These are phyloP conservation scores for Puccinia coronata DNA, from an alignment of 1,284 basidiomycete species.

Conservation along the genomic window DNA sequence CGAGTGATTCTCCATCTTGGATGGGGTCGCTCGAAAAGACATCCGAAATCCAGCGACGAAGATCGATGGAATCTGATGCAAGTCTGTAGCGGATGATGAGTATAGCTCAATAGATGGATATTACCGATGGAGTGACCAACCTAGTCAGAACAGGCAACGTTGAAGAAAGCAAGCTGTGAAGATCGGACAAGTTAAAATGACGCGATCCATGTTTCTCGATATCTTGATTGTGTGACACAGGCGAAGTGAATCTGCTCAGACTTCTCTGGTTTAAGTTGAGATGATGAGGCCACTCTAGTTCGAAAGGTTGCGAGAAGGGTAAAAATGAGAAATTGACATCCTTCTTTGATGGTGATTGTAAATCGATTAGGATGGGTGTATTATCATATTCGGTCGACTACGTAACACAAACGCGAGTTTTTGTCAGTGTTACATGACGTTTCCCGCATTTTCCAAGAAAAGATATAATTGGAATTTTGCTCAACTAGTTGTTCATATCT, in stretches of 20 bases:
- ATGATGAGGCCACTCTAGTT: slow-evolving; percentile 1
- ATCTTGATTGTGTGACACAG: neutral
- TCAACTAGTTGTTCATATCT: neutral
- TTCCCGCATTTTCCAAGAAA: too few species aligned
- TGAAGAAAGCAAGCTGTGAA: neutral
- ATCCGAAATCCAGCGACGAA: neutral
- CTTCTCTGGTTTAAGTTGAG: neutral
- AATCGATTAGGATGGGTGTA: neutral
- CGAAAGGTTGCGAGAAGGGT: neutral
- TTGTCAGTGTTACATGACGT: too few species aligned
- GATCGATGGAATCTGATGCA: slow-evolving; percentile 14
- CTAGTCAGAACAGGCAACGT: neutral
- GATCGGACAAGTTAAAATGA: neutral
- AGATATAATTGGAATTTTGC: too few species aligned
- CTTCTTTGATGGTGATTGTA: too few species aligned
- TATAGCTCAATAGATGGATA: neutral
- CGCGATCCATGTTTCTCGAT: neutral
- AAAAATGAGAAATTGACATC: too few species aligned
- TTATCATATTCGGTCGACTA: neutral
- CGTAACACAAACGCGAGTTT: too few species aligned
- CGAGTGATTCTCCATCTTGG: neutral
- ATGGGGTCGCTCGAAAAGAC: neutral
- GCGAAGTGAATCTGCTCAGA: neutral
- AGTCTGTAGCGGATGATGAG: neutral
- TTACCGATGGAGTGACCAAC: too few species aligned